Evolutionary conservation across 371 early-diverging fungal genomes (phyloP).

Genomic region (Paraphysoderma sedebokerense): DNA sequence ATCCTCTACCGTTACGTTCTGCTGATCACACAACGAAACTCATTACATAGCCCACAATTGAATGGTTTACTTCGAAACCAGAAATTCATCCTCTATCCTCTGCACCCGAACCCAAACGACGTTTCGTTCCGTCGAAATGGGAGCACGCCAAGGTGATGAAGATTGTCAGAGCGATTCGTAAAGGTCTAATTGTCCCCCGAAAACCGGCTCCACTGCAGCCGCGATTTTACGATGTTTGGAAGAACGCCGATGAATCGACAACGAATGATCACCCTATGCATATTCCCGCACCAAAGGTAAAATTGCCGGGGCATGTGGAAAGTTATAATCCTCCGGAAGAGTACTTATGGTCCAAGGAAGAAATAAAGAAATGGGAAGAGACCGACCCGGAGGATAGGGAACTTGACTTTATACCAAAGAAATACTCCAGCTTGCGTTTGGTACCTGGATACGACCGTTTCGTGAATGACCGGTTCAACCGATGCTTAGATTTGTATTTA

Average conservation of each 20-base stretch:
- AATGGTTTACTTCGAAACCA: constrained; percentile 78
- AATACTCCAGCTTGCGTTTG: constrained; percentile 54
- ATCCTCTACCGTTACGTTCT: neutral
- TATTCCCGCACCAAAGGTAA: constrained; percentile 80
- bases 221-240: constrained; percentile 75
- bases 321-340: constrained; percentile 97
- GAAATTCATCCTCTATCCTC: constrained; percentile 57
- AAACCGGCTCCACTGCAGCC: constrained; percentile 43
- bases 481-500: constrained; percentile 90
- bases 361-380: constrained; percentile 55
- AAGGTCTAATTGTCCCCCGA: constrained; percentile 59
- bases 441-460: constrained; percentile 77
- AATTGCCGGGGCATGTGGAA: constrained; percentile 76
- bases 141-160: constrained; percentile 87
- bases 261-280: constrained; percentile 52
- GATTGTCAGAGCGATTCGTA: constrained; percentile 84
- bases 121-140: constrained; percentile 86
- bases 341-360: constrained; percentile 69
- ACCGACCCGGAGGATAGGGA: constrained; percentile 62
- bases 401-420: constrained; percentile 68
- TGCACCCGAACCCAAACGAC: constrained; percentile 83
- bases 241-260: constrained; percentile 32
- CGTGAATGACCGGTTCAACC: constrained; percentile 83
- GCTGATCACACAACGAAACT: too few species aligned
- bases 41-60: constrained; percentile 59